Evolutionary conservation across 2,329 filamentous ascomycete species (phyloP).

Genomic region (Monosporascus cannonballus): DNA sequence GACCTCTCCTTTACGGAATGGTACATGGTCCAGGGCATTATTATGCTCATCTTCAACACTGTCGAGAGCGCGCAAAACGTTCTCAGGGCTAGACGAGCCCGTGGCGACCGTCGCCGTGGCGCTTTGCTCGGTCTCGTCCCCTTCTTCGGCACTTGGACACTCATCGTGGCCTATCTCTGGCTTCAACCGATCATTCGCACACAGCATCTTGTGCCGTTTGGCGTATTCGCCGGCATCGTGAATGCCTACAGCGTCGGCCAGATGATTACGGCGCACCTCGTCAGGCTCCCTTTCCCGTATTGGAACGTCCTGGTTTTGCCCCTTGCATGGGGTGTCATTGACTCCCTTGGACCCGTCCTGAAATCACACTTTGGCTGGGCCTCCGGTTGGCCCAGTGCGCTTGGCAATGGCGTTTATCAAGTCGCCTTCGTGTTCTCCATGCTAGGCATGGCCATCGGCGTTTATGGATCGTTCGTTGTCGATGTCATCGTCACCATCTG

Average conservation of each 20-base stretch:
- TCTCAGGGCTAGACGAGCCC: slow-evolving; percentile 69
- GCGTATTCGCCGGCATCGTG: slow-evolving; percentile 79
- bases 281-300: slow-evolving; percentile 83
- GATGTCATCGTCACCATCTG: slow-evolving; percentile 98
- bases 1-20: slow-evolving; percentile 82
- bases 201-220: slow-evolving; percentile 81
- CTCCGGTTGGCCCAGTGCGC: slow-evolving; percentile 66
- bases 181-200: slow-evolving; percentile 80
- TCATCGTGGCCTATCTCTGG: slow-evolving; percentile 73
- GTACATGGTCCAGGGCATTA: slow-evolving; percentile 80
- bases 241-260: slow-evolving; percentile 94
- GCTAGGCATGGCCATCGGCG: slow-evolving; percentile 74
- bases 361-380: slow-evolving; percentile 55
- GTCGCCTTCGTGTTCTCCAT: slow-evolving; percentile 87
- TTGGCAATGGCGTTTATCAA: slow-evolving; percentile 77
- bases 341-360: slow-evolving; percentile 69
- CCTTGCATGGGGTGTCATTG: slow-evolving; percentile 69
- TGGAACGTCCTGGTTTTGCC: slow-evolving; percentile 79
- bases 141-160: slow-evolving; percentile 69
- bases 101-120: slow-evolving; percentile 64
- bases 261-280: slow-evolving; percentile 92
- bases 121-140: slow-evolving; percentile 80
- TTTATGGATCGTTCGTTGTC: slow-evolving; percentile 97
- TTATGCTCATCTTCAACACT: slow-evolving; percentile 83
- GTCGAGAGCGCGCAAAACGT: slow-evolving; percentile 76